Percentiles rank a stretch among this genome's conserved stretches.
phyloP scores from a whole-genome alignment of 169 alveolate species.

The Eimeria falciformis region DNA sequence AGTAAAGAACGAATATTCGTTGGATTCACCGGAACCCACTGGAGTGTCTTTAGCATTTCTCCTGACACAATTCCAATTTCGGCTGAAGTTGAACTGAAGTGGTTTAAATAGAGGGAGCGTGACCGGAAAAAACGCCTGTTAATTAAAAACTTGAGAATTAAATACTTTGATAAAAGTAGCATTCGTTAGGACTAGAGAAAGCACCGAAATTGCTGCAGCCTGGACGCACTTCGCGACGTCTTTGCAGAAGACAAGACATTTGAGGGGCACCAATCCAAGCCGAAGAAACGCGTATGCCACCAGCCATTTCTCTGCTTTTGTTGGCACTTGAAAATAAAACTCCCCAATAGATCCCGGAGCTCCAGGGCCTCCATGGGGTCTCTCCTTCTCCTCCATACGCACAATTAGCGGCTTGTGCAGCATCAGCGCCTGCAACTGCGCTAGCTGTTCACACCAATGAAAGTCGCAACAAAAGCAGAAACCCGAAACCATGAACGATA shows the following conservation, averaged over 20 bases:
- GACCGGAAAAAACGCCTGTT: no score
- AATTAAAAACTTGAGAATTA: no score
- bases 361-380: not conserved
- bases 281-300: conserved; percentile 77
- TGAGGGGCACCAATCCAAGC: conserved; percentile 76
- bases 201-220: no score
- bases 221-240: conserved; percentile 37
- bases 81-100: no score
- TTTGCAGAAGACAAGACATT: conserved; percentile 77
- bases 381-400: conserved; percentile 39
- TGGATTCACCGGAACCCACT: no score
- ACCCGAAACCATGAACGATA: not conserved
- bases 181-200: no score
- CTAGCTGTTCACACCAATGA: conserved; percentile 21
- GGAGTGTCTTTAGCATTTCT: no score
- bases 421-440: conserved; percentile 74
- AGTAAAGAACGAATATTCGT: no score
- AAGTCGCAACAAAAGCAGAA: not conserved
- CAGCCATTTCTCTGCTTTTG: conserved; percentile 74
- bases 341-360: conserved; percentile 56
- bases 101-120: no score
- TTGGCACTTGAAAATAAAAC: conserved; percentile 73
- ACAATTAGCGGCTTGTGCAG: conserved; percentile 76
- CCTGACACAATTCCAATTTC: no score
- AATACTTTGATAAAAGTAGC: no score